Base-by-base conservation (phyloP, 345 rosid species). In the Odontarrhena argentea region DNA sequence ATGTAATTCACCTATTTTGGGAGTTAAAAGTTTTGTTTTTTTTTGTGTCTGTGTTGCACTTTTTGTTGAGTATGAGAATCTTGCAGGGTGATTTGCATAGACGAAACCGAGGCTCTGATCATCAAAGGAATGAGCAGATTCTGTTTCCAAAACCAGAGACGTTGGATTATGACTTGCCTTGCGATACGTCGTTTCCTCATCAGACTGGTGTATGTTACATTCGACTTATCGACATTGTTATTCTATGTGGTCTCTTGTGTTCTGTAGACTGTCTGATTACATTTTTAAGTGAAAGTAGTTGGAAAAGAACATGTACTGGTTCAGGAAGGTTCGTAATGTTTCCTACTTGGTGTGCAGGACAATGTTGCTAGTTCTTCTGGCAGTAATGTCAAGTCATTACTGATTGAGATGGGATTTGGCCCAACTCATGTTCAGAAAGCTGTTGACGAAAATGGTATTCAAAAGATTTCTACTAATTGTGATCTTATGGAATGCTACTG, bases 341-440 rank as follows among this genome's bases (percentile, higher is more conserved):
- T 63, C 1, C 60, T 50, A 22, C n/a, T 67, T 49, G 69, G 50
- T 54, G 55, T 74, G 59, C 84, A 94, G 99, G 81, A 81, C 42
- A 74, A 79, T 71, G 78, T 60, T 44, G 88, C 99, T 67, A 88
- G 97, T 69, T 91, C 99, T 68, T 88, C 97, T 25, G 82, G 84
- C 71, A 83, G 83, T 83, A 68, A 75, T 66, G 60, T 79, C 7
- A 83, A 85, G 71, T 84, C 95, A 9, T 79, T 78, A 60, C 71
- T 94, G 22, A 67, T 77, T 55, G 96, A 80, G 76, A 91, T 94
- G 99, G 96, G 99, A 36, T 94, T 82, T 74, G 48, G 61, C 24
- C 76, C 96, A 18, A 76, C 84, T 68, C 88, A 84, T 69, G 87
- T 87, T 6, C 82, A 86, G 75, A 83, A 76, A 81, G 93, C 73